These are phyloP conservation scores for Aaosphaeria arxii DNA, from an alignment of 2,329 filamentous ascomycete genomes.

Conservation along the genomic window DNA sequence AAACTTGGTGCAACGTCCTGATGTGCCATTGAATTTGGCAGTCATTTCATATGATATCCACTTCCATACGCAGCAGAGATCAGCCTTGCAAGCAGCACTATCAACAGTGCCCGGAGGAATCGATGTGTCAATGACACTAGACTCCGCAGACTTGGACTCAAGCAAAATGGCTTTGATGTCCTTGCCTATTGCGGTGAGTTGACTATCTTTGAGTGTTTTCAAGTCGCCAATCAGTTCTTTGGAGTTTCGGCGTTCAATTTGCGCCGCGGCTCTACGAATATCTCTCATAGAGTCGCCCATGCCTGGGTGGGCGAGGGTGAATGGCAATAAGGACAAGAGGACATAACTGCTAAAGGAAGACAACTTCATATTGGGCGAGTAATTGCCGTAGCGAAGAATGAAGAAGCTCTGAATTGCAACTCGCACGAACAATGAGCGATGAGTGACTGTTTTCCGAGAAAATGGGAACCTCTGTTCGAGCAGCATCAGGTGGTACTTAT, in stretches of 20 bases:
- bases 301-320: conserved; percentile 22
- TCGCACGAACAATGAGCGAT: neutral
- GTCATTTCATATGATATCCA: conserved; percentile 35
- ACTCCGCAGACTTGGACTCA: conserved; percentile 20
- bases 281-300: conserved; percentile 23
- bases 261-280: conserved; percentile 14
- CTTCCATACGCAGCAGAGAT: conserved; percentile 35
- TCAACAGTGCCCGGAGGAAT: conserved; percentile 26
- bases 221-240: conserved; percentile 36
- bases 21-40: conserved; percentile 30
- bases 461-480: neutral
- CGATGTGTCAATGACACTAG: conserved; percentile 16
- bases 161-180: conserved; percentile 34
- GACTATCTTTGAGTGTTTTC: conserved; percentile 24
- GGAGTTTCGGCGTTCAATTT: conserved; percentile 18
- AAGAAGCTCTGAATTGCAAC: neutral
- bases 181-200: conserved; percentile 30
- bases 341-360: conserved; percentile 14
- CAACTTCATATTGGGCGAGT: conserved; percentile 11
- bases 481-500: neutral
- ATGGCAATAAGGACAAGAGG: conserved; percentile 10
- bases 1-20: conserved; percentile 30
- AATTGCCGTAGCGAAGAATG: neutral
- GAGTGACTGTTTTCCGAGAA: conserved; percentile 1
- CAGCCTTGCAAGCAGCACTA: conserved; percentile 30